A percentile compares a stretch with the other conserved stretches of the same genome.
These are phyloP conservation scores for Mucor ambiguus DNA, from an alignment of 371 early-diverging fungal species.

Conservation along the genomic window DNA sequence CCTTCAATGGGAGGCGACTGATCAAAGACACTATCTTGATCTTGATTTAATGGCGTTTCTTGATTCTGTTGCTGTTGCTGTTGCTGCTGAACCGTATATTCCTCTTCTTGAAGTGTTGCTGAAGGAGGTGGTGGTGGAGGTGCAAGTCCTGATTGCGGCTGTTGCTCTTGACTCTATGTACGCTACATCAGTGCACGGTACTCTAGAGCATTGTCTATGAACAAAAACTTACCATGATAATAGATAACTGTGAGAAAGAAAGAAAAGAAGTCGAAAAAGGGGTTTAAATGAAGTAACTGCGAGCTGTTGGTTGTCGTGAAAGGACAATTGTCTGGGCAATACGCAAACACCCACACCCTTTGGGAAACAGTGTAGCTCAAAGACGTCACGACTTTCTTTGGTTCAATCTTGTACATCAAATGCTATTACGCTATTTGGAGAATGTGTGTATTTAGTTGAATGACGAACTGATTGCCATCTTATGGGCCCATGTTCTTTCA, in stretches of 20 bases:
- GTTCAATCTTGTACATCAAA: neutral
- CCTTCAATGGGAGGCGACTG: slow-evolving; percentile 8
- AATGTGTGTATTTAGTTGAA: neutral
- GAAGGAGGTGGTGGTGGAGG: neutral
- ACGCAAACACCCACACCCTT: neutral
- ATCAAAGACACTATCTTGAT: neutral
- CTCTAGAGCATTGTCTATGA: neutral
- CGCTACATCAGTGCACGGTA: neutral
- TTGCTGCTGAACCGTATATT: neutral
- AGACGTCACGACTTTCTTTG: slow-evolving; percentile 2
- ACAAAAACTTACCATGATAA: neutral
- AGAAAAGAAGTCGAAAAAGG: neutral
- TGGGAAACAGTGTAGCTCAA: neutral
- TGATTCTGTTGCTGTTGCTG: neutral
- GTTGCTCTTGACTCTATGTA: neutral
- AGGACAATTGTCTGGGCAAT: neutral
- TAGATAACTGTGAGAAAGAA: neutral
- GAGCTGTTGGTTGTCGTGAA: neutral
- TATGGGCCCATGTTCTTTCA: neutral
- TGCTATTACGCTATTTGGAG: neutral
- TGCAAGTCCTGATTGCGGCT: neutral
- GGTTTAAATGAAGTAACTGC: neutral
- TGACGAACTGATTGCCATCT: neutral
- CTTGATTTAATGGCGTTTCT: neutral
- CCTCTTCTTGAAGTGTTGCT: neutral